These are phyloP conservation scores for Tetrahymena borealis DNA, from an alignment of 73 alveolate genomes.

Conservation along the genomic window DNA sequence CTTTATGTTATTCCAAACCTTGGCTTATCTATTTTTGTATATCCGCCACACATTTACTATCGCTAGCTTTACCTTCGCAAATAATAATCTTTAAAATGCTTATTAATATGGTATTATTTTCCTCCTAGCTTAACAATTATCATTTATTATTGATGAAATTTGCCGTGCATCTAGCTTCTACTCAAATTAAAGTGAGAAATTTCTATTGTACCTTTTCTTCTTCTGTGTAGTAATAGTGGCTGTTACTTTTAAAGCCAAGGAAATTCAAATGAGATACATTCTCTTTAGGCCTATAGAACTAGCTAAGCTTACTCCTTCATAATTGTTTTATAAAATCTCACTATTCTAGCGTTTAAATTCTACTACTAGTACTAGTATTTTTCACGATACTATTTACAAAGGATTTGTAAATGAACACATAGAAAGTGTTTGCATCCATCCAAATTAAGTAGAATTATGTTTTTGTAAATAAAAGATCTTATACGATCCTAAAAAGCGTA, in stretches of 20 bases:
- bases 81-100: not conserved
- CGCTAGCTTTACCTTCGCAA: not conserved
- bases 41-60: not conserved
- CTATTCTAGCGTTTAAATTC: not conserved
- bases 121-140: not conserved
- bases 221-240: not conserved
- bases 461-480: conserved; percentile 28
- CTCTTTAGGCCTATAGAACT: not conserved
- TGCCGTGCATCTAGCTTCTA: not conserved
- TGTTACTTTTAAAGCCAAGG: not conserved
- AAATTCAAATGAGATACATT: not conserved
- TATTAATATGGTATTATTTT: not conserved
- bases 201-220: not conserved
- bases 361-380: not conserved
- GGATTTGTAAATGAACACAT: not conserved
- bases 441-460: conserved; percentile 14
- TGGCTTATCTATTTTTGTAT: not conserved
- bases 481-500: conserved; percentile 27
- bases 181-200: not conserved
- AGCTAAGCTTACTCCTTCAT: not conserved
- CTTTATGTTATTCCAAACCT: not conserved
- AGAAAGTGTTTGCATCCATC: not conserved
- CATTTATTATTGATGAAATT: not conserved
- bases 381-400: not conserved
- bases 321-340: not conserved